Evolutionary conservation across 2,329 filamentous ascomycete species (phyloP).

Genomic region (Phialocephala subalpina): DNA sequence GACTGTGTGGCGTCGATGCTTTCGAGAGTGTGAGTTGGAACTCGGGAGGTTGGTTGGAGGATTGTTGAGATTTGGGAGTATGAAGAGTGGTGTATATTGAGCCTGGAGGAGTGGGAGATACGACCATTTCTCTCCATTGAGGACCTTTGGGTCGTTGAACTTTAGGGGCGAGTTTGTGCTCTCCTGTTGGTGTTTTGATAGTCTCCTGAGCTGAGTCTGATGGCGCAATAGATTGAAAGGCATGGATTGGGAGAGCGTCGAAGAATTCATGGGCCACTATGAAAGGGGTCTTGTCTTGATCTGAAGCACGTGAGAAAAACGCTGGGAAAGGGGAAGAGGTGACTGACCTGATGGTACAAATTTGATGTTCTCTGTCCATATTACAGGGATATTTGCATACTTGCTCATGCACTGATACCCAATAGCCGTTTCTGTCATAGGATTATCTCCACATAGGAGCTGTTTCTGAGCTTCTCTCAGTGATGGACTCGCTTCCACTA

Average conservation of each 20-base stretch:
- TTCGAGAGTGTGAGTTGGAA: slow-evolving; percentile 87
- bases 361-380: slow-evolving; percentile 79
- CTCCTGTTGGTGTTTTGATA: slow-evolving; percentile 51
- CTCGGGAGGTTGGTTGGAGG: slow-evolving; percentile 67
- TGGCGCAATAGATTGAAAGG: slow-evolving; percentile 79
- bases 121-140: slow-evolving; percentile 86
- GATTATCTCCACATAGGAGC: slow-evolving; percentile 79
- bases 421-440: slow-evolving; percentile 73
- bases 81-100: slow-evolving; percentile 61
- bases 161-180: slow-evolving; percentile 47
- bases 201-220: slow-evolving; percentile 45
- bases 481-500: slow-evolving; percentile 90
- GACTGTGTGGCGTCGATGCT: slow-evolving; percentile 79
- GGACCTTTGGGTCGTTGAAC: slow-evolving; percentile 47
- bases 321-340: neutral
- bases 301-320: slow-evolving; percentile 47
- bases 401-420: slow-evolving; percentile 81
- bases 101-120: slow-evolving; percentile 69
- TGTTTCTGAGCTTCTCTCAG: slow-evolving; percentile 81
- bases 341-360: slow-evolving; percentile 33
- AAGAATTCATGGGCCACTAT: slow-evolving; percentile 99
- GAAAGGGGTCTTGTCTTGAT: slow-evolving; percentile 79
- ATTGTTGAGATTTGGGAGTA: slow-evolving; percentile 59
- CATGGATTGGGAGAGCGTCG: slow-evolving; percentile 94
- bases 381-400: slow-evolving; percentile 75